phyloP scores from a whole-genome alignment of 2,329 filamentous ascomycete species.

The Cytospora piceae region DNA sequence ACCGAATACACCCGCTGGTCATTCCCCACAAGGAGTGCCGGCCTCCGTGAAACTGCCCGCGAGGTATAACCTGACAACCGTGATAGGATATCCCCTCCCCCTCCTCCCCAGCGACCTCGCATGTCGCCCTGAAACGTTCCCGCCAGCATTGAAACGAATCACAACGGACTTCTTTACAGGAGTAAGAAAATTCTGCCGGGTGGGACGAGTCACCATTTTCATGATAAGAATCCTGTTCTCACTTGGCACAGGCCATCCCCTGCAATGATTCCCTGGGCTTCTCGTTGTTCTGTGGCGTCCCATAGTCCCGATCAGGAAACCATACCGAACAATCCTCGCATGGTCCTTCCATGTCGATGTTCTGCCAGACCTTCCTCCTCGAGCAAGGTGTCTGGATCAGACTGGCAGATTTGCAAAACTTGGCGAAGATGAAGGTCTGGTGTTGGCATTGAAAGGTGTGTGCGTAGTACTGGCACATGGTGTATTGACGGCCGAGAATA shows the following conservation, averaged over 20 bases:
- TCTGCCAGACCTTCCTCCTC: conserved; percentile 42
- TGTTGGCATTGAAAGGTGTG: conserved; percentile 44
- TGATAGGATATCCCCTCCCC: not conserved
- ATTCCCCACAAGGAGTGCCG: not conserved
- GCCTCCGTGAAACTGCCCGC: not conserved
- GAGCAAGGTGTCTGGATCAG: conserved; percentile 44
- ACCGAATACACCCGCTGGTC: not conserved
- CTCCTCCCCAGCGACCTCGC: not conserved
- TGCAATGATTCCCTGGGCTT: not conserved
- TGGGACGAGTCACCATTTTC: not conserved
- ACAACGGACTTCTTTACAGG: not conserved
- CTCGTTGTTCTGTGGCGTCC: not conserved
- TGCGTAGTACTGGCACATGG: conserved; percentile 46
- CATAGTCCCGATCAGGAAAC: conserved; percentile 33
- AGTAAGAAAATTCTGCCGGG: not conserved
- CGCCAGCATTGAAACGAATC: not conserved
- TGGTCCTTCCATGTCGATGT: conserved; percentile 41
- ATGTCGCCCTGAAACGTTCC: not conserved
- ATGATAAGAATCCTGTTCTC: not conserved
- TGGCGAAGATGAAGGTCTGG: conserved; percentile 41
- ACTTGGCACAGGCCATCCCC: not conserved
- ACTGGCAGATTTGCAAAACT: conserved; percentile 42
- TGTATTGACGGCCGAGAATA: conserved; percentile 7
- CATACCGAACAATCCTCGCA: conserved; percentile 43
- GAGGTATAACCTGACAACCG: not conserved